Conservation (phyloP, 1,284 basidiomycete species). For the Neonothopanus nambi region DNA sequence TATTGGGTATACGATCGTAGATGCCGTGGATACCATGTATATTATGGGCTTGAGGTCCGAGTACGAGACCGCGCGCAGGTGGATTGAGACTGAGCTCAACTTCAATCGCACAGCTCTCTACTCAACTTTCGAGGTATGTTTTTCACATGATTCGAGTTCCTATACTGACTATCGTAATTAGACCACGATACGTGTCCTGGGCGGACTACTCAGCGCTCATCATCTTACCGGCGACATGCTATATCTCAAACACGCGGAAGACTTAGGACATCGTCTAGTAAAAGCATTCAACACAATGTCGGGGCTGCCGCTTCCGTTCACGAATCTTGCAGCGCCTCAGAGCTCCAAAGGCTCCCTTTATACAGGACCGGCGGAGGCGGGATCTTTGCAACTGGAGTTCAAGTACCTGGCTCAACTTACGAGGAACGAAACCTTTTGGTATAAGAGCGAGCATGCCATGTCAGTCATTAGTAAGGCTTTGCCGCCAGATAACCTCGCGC, state of each 20-base stretch:
- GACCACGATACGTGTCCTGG: conserved; percentile 21
- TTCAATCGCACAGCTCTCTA: conserved; percentile 16
- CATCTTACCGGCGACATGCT: conserved; percentile 15
- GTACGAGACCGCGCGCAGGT: conserved; percentile 14
- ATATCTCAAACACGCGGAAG: conserved; percentile 16
- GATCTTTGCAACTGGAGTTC: conserved; percentile 68
- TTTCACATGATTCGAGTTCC: not conserved
- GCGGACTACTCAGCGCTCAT: conserved; percentile 16
- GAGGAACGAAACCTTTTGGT: conserved; percentile 65
- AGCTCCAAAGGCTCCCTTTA: conserved; percentile 57
- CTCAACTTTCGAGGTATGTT: conserved; percentile 20
- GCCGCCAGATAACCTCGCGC: conserved; percentile 54
- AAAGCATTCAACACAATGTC: conserved; percentile 17
- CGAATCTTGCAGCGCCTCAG: conserved; percentile 19
- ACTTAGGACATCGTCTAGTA: conserved; percentile 18
- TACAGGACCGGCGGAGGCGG: conserved; percentile 62
- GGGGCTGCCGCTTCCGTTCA: conserved; percentile 16
- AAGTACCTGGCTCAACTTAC: conserved; percentile 69
- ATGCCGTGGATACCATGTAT: conserved; percentile 20
- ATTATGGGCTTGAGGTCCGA: conserved; percentile 17
- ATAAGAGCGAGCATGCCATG: conserved; percentile 60
- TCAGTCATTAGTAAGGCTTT: conserved; percentile 55
- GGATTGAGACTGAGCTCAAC: conserved; percentile 11
- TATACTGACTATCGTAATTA: not conserved
- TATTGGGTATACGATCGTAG: conserved; percentile 19